Evolutionary conservation across 2,329 filamentous ascomycete genomes (phyloP), one percentile per base, ranked within the genome.

Genomic region (Myriangium duriaei): DNA sequence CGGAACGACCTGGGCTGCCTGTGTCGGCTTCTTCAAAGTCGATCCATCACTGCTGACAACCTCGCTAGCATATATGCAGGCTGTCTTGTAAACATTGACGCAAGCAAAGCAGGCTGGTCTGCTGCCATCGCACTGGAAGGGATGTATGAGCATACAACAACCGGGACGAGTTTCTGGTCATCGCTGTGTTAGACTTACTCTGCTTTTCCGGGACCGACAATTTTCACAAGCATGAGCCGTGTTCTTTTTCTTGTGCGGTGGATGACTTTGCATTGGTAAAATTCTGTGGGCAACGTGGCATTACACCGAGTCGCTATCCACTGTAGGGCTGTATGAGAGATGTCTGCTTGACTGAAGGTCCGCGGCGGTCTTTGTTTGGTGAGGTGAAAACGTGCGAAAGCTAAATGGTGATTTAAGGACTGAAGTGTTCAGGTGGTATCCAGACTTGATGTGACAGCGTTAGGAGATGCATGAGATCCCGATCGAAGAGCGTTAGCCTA

Each of bases 181-280:
- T 26, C 7, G 3, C 18, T 39, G n/a, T 21, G 29, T n/a, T 21
- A 28, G 21, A 11, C 29, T 57, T 40, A 64, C 65, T 55, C 68
- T 68, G 41, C 61, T 65, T 47, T 69, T 69, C 41, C 65, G 60
- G 48, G 64, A 67, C 29, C 65, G 56, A 48, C 65, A 69, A n/a
- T 64, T 63, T 29, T 65, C 62, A 46, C 65, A 68, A 17, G 65
- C 64, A 32, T 55, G 59, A 3, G 58, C 59, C 2, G 60, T 56
- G 17, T 55, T 57, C 42, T 51, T 50, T 21, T 58, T 46, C 40
- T 40, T 42, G 42, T 39, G 42, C 34, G 38, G 39, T 41, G n/a
- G n/a, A n/a, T n/a, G n/a, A n/a, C n/a, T n/a, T n/a, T n/a, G n/a
- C n/a, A n/a, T n/a, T n/a, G n/a, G n/a, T n/a, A n/a, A n/a, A n/a